Evolutionary conservation across 768 basidiomycete genomes (phyloP).

Genomic region (Cubamyces sp.): DNA sequence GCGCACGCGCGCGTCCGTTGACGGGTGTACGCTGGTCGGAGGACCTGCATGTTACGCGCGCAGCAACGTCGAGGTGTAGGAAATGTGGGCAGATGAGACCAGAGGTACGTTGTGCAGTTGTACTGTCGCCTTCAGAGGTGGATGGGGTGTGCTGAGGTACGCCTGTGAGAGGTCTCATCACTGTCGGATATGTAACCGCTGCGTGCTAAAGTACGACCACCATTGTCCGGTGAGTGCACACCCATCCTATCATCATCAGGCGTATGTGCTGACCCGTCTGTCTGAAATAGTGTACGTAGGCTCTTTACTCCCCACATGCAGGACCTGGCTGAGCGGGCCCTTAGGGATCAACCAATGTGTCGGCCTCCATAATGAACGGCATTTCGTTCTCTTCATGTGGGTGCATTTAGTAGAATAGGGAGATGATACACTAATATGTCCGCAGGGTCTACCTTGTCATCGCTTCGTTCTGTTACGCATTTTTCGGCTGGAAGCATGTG

Average conservation of each 20-base stretch:
- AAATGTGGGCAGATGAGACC: conserved; percentile 74
- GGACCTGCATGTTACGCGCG: conserved; percentile 54
- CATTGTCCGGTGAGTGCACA: conserved; percentile 80
- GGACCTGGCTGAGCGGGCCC: background rate
- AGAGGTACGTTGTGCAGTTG: conserved; percentile 57
- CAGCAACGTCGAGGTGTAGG: conserved; percentile 61
- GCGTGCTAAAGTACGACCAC: conserved; percentile 89
- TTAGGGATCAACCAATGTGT: conserved; percentile 98
- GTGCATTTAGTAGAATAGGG: conserved; percentile 29
- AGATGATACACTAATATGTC: background rate
- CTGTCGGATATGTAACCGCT: conserved; percentile 88
- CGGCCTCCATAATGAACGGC: conserved; percentile 92
- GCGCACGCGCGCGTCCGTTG: conserved; percentile 33
- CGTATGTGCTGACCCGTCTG: background rate
- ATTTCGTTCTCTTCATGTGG: conserved; percentile 94
- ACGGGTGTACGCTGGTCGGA: conserved; percentile 57
- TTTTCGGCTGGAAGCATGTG: conserved; percentile 66
- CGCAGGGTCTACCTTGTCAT: conserved; percentile 80
- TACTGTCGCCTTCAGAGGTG: background rate
- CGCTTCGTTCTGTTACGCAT: conserved; percentile 60
- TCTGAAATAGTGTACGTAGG: background rate
- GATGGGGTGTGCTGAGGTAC: conserved; percentile 18
- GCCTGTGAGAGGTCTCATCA: conserved; percentile 83
- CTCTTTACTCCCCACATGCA: background rate
- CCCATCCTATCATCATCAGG: background rate